Evolutionary conservation across 805 yeast genomes (phyloP), one percentile per base, ranked within the genome.

Genomic region (Yarrowia bubula): DNA sequence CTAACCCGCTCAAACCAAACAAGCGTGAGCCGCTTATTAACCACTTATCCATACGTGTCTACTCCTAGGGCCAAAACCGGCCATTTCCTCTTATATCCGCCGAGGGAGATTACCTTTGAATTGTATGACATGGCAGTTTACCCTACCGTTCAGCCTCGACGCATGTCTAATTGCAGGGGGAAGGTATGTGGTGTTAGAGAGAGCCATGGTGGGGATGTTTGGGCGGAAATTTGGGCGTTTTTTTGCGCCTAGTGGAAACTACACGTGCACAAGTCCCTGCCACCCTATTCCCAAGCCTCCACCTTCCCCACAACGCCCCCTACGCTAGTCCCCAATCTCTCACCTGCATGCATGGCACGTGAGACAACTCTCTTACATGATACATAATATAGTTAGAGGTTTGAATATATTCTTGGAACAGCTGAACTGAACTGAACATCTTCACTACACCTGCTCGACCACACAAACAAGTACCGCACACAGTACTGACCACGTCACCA

Each of bases 371-470:
- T 46, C 50, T 46, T 8, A 46, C 50, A 31, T 32, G 17, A 46
- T 46, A 46, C 50, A 46, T 46, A 46, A 46, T 46, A 46, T 46
- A 46, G 50, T 46, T 46, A n/a, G 33, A 46, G 50, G 28, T 31
- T 22, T 46, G 38, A n/a, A 41, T 41, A 41, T 41, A 41, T 41
- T 41, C 44, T n/a, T 41, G 28, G 28, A n/a, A n/a, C n/a, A n/a
- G n/a, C n/a, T n/a, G n/a, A n/a, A n/a, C n/a, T n/a, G n/a, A n/a
- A n/a, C n/a, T n/a, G n/a, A n/a, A n/a, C n/a, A n/a, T n/a, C n/a
- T n/a, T n/a, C n/a, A n/a, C n/a, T n/a, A n/a, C n/a, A n/a, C n/a
- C n/a, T n/a, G n/a, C n/a, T n/a, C n/a, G n/a, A n/a, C n/a, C n/a
- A 28, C 35, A 14, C 35, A 42, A 17, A 8, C 53, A n/a, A n/a